Conservation (phyloP, 2,329 filamentous ascomycete genomes). For the Fusarium sp. region DNA sequence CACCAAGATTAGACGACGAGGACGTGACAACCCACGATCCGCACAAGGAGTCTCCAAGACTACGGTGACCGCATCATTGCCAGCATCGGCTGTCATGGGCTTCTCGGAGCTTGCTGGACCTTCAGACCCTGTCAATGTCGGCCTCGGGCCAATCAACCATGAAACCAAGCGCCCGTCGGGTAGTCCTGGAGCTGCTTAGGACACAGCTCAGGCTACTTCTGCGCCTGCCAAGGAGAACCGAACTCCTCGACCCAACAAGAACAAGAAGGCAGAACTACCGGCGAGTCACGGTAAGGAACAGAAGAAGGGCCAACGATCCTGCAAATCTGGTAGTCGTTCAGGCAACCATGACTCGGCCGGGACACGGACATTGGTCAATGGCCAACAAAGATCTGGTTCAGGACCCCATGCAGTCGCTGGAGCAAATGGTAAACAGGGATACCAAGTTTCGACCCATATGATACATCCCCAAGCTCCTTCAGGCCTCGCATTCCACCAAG, state of each 20-base stretch:
- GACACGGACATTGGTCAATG: not conserved
- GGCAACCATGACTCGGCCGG: not conserved
- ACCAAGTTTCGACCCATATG: not conserved
- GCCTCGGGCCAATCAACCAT: not conserved
- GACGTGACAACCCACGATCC: constrained; percentile 25
- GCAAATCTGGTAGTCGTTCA: constrained; percentile 3
- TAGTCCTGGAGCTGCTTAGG: constrained; percentile 38
- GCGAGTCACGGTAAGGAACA: constrained; percentile 9
- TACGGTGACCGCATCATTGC: constrained; percentile 38
- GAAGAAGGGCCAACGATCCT: constrained; percentile 9
- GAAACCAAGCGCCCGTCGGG: constrained; percentile 7
- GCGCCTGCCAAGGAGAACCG: constrained; percentile 12
- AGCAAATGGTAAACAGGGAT: not conserved
- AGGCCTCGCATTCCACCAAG: constrained; percentile 11
- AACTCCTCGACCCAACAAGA: not conserved
- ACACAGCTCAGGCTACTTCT: constrained; percentile 32
- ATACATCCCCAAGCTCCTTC: constrained; percentile 4
- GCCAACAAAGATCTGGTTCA: not conserved
- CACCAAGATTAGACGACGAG: constrained; percentile 28
- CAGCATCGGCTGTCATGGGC: constrained; percentile 34
- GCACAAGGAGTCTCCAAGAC: constrained; percentile 16
- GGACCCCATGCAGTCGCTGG: not conserved
- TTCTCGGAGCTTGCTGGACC: constrained; percentile 30
- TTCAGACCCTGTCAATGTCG: not conserved
- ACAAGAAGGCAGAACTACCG: constrained; percentile 5